A percentile compares a stretch with the other conserved stretches of the same genome.
These are phyloP conservation scores for Spatholobus suberectus DNA, from an alignment of 306 rosid genomes.

Conservation along the genomic window DNA sequence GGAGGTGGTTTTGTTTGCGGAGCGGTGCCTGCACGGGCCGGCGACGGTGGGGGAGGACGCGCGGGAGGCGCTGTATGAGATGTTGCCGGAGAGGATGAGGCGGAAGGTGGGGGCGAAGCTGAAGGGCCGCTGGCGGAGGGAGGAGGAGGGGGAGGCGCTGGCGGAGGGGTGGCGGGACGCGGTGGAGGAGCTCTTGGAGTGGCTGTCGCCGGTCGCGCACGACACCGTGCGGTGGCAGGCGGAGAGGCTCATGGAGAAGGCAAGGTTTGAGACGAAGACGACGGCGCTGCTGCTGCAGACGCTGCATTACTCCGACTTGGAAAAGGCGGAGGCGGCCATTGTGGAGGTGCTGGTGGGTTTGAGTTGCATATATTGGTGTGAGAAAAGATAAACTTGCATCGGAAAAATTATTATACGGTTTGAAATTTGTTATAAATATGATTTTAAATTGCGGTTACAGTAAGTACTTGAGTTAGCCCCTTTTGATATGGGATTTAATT, in stretches of 20 bases:
- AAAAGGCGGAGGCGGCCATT: constrained; percentile 80
- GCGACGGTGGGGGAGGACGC: constrained; percentile 44
- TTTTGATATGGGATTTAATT: neutral
- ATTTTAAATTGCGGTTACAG: neutral
- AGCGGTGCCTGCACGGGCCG: constrained; percentile 58
- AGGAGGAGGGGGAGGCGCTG: constrained; percentile 33
- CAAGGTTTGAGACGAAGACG: constrained; percentile 43
- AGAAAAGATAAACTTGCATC: too few relatives aligned
- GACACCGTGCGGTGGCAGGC: constrained; percentile 67
- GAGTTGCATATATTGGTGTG: constrained; percentile 62
- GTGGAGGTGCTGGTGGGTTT: constrained; percentile 73
- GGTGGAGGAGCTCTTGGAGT: constrained; percentile 66
- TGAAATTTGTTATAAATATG: too few relatives aligned
- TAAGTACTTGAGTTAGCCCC: neutral
- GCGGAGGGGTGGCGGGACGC: constrained; percentile 78
- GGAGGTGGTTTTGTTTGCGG: constrained; percentile 58
- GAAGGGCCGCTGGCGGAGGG: constrained; percentile 42
- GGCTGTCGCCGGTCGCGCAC: constrained; percentile 67
- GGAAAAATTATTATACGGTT: too few relatives aligned
- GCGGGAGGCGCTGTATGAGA: constrained; percentile 60
- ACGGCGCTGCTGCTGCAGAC: constrained; percentile 64
- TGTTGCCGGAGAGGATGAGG: constrained; percentile 63
- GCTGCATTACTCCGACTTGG: constrained; percentile 75
- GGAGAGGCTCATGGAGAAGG: constrained; percentile 59
- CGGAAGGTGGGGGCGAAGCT: constrained; percentile 53